Evolutionary conservation across 768 basidiomycete genomes (phyloP), one percentile per base, ranked within the genome.

Genomic region (Termitomyces sp.): DNA sequence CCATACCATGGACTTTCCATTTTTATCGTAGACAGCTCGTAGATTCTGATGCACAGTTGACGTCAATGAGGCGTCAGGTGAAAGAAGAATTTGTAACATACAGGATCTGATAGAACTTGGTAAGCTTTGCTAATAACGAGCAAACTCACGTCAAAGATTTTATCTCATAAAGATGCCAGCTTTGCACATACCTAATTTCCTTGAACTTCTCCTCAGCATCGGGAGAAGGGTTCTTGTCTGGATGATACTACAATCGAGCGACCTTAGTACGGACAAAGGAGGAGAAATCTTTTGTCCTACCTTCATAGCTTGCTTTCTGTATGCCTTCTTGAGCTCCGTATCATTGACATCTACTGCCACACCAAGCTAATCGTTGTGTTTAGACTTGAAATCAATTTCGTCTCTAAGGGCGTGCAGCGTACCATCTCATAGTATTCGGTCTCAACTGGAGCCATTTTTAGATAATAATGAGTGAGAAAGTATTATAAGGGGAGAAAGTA

Each of bases 131-230:
- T 92, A 61, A 35, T 60, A 36, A 42, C 20, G 25, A 56, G 44
- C 20, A 40, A 40, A 7, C 3, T 11, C 18, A n/a, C 13, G 25
- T 54, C 15, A 39, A 45, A 32, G 25, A 22, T 7, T 31, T 7
- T 9, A 5, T 43, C 22, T 31, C 23, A 32, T 18, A 22, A 20
- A 25, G 25, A 16, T 25, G 10, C 29, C 5, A 41, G 12, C n/a
- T 22, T 12, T 35, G 16, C 38, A 68, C 69, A 58, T 61, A 86
- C 91, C 92, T 94, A 65, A 99, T 91, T 43, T 97, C 91, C 73
- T 98, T 96, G 77, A 99, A 99, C 76, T 86, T 94, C 68, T 91
- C 88, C 67, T 94, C 94, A 1, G 96, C 97, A 64, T 93, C 92
- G n/a, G 85, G 80, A 4, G 91, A 89, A 7, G 84, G 80, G 65